Evolutionary conservation across 192 early-diverging fungal species (phyloP).

Genomic region (Entomortierella lignicola): DNA sequence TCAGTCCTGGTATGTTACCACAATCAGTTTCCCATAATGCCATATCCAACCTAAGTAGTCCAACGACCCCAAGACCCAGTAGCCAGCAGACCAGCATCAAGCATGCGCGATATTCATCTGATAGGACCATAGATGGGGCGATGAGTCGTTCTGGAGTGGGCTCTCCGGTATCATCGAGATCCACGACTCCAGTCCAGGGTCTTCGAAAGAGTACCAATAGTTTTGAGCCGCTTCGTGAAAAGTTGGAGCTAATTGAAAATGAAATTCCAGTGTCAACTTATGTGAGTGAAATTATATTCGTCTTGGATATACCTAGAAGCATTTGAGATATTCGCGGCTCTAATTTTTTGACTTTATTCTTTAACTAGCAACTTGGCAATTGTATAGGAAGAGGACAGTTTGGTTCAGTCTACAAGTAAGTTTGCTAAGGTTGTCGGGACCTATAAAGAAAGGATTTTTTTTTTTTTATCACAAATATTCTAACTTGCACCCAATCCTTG

Average conservation of each 20-base stretch:
- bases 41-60: conserved; percentile 18
- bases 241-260: conserved; percentile 50
- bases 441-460: too few species aligned
- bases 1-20: conserved; percentile 26
- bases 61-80: neutral
- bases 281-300: conserved; percentile 43
- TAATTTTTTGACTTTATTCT: neutral
- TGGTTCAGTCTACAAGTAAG: conserved; percentile 84
- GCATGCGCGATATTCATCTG: conserved; percentile 28
- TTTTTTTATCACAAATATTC: too few species aligned
- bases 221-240: conserved; percentile 24
- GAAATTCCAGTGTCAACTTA: conserved; percentile 57
- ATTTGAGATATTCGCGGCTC: neutral
- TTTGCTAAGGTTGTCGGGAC: too few species aligned
- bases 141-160: conserved; percentile 1
- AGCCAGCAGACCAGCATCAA: conserved; percentile 10
- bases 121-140: conserved; percentile 19
- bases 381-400: conserved; percentile 93
- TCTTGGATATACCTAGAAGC: neutral
- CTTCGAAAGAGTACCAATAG: conserved; percentile 21
- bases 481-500: too few species aligned
- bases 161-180: conserved; percentile 22
- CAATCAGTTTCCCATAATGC: conserved; percentile 39
- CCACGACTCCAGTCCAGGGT: conserved; percentile 41
- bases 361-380: conserved; percentile 74